phyloP scores from a whole-genome alignment of 2,329 filamentous ascomycete species.

The Cladosporium sp. region DNA sequence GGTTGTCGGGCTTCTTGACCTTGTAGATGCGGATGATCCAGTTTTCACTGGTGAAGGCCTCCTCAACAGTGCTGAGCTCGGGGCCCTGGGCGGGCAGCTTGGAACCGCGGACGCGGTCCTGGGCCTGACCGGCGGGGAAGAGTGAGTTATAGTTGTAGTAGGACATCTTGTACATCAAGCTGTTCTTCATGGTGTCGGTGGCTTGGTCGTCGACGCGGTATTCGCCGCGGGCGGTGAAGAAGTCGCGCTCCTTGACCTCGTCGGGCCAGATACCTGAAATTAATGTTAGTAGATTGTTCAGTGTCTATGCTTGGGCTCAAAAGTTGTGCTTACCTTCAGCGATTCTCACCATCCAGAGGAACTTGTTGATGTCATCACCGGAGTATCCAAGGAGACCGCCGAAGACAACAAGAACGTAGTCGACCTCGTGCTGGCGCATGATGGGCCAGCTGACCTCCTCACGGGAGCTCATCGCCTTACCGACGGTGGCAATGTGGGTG shows the following conservation, averaged over 20 bases:
- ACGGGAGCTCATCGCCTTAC: constrained; percentile 96
- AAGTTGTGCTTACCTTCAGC: constrained; percentile 67
- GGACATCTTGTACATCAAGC: constrained; percentile 99
- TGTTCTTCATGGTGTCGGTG: constrained; percentile 97
- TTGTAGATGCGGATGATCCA: constrained; percentile 99
- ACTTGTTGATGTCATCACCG: constrained; percentile 99
- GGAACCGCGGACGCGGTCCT: constrained; percentile 82
- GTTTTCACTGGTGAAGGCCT: constrained; percentile 98
- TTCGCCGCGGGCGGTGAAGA: constrained; percentile 90
- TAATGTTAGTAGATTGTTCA: constrained; percentile 15
- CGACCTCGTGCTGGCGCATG: constrained; percentile 96
- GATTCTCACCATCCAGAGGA: constrained; percentile 99
- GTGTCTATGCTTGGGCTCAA: no score
- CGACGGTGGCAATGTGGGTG: constrained; percentile 97
- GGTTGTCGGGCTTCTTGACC: constrained; percentile 97
- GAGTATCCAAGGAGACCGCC: constrained; percentile 95
- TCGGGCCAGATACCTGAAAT: constrained; percentile 82
- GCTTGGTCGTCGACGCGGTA: constrained; percentile 93
- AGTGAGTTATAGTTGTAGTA: constrained; percentile 96
- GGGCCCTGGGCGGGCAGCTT: constrained; percentile 82
- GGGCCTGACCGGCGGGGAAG: constrained; percentile 87
- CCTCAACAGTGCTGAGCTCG: constrained; percentile 83
- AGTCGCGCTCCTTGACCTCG: constrained; percentile 94
- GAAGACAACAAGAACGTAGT: constrained; percentile 97
- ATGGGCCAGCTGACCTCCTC: constrained; percentile 99